Evolutionary conservation across 768 basidiomycete genomes (phyloP).

Genomic region (Dictyophora rubrovolvata): DNA sequence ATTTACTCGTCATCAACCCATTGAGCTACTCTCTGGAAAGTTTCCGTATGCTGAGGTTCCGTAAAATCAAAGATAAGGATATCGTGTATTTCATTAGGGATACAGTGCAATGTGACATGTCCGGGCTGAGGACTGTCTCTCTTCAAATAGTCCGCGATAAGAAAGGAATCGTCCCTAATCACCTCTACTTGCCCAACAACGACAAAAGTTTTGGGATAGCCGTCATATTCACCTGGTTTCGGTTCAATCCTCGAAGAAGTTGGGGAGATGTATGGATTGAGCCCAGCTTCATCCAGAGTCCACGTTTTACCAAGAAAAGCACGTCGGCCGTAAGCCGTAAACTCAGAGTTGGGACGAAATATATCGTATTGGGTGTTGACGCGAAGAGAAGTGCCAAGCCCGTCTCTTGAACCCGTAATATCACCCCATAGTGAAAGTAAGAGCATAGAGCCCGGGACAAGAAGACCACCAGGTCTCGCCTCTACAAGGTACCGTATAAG

Average conservation of each 20-base stretch:
- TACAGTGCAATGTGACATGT: not conserved
- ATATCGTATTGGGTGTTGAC: not conserved
- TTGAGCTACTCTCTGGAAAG: not conserved
- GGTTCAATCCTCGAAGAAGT: constrained; percentile 4
- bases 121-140: constrained; percentile 21
- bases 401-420: not conserved
- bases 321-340: constrained; percentile 3
- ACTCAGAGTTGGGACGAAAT: not conserved
- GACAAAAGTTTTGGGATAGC: constrained; percentile 54
- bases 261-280: constrained; percentile 16
- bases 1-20: not conserved
- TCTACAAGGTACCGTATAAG: constrained; percentile 13
- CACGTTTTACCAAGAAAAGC: constrained; percentile 11
- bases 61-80: not conserved
- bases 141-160: constrained; percentile 38
- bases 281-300: not conserved
- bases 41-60: not conserved
- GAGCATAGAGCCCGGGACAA: too few species aligned
- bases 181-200: constrained; percentile 47
- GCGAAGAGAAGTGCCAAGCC: not conserved
- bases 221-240: constrained; percentile 33
- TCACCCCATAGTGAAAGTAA: not conserved
- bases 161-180: constrained; percentile 41
- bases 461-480: not conserved
- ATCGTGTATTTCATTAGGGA: not conserved